Percentiles rank a stretch among this genome's conserved stretches.
Evolutionary conservation across 768 basidiomycete species (phyloP).

Genomic region (Rhizopogon vinicolor): DNA sequence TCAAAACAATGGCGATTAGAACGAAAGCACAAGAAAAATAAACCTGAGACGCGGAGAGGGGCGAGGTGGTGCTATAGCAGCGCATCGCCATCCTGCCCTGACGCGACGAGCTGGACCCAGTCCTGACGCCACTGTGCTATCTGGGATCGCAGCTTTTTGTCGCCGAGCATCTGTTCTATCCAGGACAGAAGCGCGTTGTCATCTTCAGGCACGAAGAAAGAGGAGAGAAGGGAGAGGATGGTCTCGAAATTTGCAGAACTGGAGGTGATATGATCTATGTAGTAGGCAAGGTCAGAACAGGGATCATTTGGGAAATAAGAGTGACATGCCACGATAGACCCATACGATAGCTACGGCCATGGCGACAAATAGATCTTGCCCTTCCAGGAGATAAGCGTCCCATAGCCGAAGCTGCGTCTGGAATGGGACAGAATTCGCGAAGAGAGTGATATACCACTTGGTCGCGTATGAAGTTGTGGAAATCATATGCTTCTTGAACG

Average conservation of each 20-base stretch:
- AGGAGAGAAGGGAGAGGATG: constrained; percentile 84
- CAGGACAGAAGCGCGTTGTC: constrained; percentile 80
- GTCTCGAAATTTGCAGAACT: constrained; percentile 84
- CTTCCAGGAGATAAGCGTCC: constrained; percentile 92
- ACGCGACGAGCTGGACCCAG: constrained; percentile 68
- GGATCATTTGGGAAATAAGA: background rate
- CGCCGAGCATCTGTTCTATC: constrained; percentile 58
- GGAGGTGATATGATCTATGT: constrained; percentile 77
- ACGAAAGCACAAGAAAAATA: background rate
- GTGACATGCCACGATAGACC: constrained; percentile 73
- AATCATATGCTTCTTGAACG: constrained; percentile 86
- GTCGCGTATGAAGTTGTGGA: constrained; percentile 94
- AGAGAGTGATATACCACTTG: constrained; percentile 99
- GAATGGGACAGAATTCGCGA: constrained; percentile 93
- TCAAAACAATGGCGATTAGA: background rate
- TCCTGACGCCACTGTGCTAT: constrained; percentile 78
- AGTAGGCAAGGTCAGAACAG: constrained; percentile 2
- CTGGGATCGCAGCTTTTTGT: constrained; percentile 62
- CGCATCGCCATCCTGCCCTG: constrained; percentile 57
- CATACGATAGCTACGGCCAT: constrained; percentile 87
- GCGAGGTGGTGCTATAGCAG: constrained; percentile 40
- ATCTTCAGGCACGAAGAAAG: constrained; percentile 91
- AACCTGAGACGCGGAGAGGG: no score
- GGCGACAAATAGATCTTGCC: constrained; percentile 82
- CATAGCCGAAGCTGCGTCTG: constrained; percentile 91